Evolutionary conservation across 768 basidiomycete genomes (phyloP).

Genomic region (Lentinula sp.): DNA sequence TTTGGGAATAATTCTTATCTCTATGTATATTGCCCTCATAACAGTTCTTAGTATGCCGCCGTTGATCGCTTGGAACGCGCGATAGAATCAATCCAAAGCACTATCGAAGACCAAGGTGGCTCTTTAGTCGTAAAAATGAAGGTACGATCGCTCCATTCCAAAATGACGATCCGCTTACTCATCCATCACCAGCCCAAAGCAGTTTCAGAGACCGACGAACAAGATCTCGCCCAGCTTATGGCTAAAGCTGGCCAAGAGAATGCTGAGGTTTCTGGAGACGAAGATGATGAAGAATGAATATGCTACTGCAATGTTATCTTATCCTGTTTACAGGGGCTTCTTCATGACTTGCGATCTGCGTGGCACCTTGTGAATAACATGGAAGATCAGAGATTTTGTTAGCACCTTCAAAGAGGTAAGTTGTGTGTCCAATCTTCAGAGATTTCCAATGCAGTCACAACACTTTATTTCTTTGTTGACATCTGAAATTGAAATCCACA

Average conservation of each 20-base stretch:
- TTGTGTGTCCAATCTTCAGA: too few relatives aligned
- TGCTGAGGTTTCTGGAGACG: conserved; percentile 93
- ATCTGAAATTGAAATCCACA: too few relatives aligned
- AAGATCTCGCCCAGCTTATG: conserved; percentile 96
- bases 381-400: too few relatives aligned
- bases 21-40: background rate
- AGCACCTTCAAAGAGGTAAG: too few relatives aligned
- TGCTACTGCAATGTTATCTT: background rate
- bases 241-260: conserved; percentile 91
- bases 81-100: conserved; percentile 81
- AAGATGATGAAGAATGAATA: conserved; percentile 54
- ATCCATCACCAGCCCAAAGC: conserved; percentile 75
- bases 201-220: conserved; percentile 95
- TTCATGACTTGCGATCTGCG: background rate
- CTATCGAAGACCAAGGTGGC: conserved; percentile 83
- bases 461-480: too few relatives aligned
- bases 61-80: conserved; percentile 92
- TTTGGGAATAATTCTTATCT: conserved; percentile 18
- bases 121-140: conserved; percentile 94
- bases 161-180: background rate
- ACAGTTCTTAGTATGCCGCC: conserved; percentile 57
- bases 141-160: conserved; percentile 33
- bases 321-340: background rate
- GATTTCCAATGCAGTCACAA: too few relatives aligned
- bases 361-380: too few relatives aligned